Base-by-base conservation (phyloP, 495 filamentous ascomycete species). In the Lindgomyces ingoldianus region DNA sequence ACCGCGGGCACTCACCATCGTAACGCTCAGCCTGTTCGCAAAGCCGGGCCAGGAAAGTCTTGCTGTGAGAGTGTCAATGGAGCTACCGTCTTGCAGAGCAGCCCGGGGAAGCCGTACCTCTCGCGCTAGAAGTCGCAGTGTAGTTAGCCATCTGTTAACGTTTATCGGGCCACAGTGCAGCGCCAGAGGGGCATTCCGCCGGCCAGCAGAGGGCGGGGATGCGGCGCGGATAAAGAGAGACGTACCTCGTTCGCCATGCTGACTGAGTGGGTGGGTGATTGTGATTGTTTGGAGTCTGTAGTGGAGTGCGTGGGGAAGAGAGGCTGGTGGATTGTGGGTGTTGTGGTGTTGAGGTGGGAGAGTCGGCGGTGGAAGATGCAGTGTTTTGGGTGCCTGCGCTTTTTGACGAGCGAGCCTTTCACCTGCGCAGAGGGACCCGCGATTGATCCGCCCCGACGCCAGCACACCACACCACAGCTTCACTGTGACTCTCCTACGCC, bases 1-100 rank as follows among this genome's bases (percentile, higher is more conserved):
- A 51, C 51, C 47, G 45, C 54, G 75, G 30, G 42, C 54, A 77
- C 88, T 80, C 81, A 91, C 88, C 94, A 91, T 99, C 94, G 78
- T 99, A 99, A 77, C 94, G 94, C 86, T 99, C 94, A 75, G 94
- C 94, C 88, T 99, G 94, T 90, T 99, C 94, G 85, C 94, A 98
- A 76, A 99, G 91, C 83, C 94, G 87, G 75, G 94, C 94, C 77
- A 99, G 91, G 85, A 99, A 99, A 73, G 94, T 99, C 89, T 99
- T 98, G 90, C 95, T 98, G 79, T 74, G 25, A 19, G 14, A 18
- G 45, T 46, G 68, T 70, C 64, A 70, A 68, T 70, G 46, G 49
- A 22, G 27, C 46, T 26, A 39, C 27, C 27, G 16, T 24, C 11
- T 36, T 36, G 56, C 19, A 30, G 50, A 18, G 8, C 24, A 10